Conservation (phyloP, 2,329 filamentous ascomycete genomes). For the Emergomyces orientalis region DNA sequence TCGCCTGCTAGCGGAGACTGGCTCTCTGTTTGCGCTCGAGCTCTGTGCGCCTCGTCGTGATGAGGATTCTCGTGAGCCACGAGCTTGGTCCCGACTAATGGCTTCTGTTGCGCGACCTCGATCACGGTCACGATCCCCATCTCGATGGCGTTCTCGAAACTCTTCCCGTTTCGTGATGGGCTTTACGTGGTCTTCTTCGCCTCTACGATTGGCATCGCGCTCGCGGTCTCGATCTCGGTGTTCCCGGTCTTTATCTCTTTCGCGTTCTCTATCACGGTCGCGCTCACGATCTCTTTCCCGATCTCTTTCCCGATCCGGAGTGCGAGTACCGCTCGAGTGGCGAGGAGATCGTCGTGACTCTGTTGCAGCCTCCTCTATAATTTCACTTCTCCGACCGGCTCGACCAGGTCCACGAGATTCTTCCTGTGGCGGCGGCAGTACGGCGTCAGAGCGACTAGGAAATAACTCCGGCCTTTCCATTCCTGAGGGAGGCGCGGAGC, state of each 20-base stretch:
- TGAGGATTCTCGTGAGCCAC: slow-evolving; percentile 11
- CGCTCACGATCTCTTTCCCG: slow-evolving; percentile 18
- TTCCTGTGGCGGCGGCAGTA: slow-evolving; percentile 20
- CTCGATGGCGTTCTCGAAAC: slow-evolving; percentile 22
- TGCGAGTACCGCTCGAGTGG: slow-evolving; percentile 18
- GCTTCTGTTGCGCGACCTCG: slow-evolving; percentile 14
- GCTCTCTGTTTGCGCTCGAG: slow-evolving; percentile 6
- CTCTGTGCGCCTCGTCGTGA: slow-evolving; percentile 6
- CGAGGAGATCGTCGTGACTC: slow-evolving; percentile 28
- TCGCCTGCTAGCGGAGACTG: slow-evolving; percentile 5
- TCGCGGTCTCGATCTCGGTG: slow-evolving; percentile 22
- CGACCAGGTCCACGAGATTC: slow-evolving; percentile 22
- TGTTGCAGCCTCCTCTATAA: slow-evolving; percentile 27
- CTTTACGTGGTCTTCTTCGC: slow-evolving; percentile 22
- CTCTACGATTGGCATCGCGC: slow-evolving; percentile 22
- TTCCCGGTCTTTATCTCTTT: slow-evolving; percentile 16
- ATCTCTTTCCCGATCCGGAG: slow-evolving; percentile 19
- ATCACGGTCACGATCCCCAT: slow-evolving; percentile 19
- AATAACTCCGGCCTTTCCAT: slow-evolving; percentile 29
- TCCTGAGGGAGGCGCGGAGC: slow-evolving; percentile 15
- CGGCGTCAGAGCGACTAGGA: slow-evolving; percentile 20
- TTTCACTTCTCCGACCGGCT: slow-evolving; percentile 26
- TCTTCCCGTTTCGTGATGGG: slow-evolving; percentile 29
- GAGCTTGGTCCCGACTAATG: slow-evolving; percentile 5
- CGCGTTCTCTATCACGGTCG: slow-evolving; percentile 20